Evolutionary conservation across 225 moss, liverwort and hornwort genomes (phyloP), one percentile per base, ranked within the genome.

Genomic region (Sphagnum contortum): DNA sequence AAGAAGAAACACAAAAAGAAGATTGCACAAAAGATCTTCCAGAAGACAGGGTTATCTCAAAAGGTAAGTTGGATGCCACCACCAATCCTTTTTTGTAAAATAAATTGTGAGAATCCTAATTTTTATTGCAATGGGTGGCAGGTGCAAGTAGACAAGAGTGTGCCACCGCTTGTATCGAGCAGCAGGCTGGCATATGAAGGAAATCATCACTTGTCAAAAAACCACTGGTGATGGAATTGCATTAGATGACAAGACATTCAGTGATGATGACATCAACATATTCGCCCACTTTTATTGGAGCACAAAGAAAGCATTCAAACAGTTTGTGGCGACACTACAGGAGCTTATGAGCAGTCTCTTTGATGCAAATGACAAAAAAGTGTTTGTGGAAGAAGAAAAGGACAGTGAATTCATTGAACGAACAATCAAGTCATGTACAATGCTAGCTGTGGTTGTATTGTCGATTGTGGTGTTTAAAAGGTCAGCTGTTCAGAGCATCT

Each of bases 371-470:
- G 96, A 90, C 61, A 78, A 80, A 74, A 90, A 75, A 59, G 66
- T 85, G 46, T 77, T 84, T 57, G 68, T 74, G 6, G 79, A 69
- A 57, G 85, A 92, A 29, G 29, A 29, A 29, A 29, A 29, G 60
- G 76, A 76, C 59, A 80, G 83, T 45, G 85, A 80, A 2, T 59
- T 76, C 2, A 57, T 92, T 44, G 88, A 92, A 64, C 81, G 68
- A 69, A 84, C 88, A 9, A 70, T 96, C 5, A 85, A 87, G 73
- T 90, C 88, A 57, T 90, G 90, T 9, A 87, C 87, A 61, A 87
- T 96, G 90, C 80, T 96, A 2, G 87, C 96, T 13, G 67, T 96
- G 58, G 53, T 96, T 75, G 88, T 96, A 29, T 53, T 96, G 77
- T 83, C 88, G 70, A 70, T 96, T 48, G 96, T 96, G 47, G 74